Evolutionary conservation across 768 basidiomycete genomes (phyloP).

Genomic region (Sarcodon sp.): DNA sequence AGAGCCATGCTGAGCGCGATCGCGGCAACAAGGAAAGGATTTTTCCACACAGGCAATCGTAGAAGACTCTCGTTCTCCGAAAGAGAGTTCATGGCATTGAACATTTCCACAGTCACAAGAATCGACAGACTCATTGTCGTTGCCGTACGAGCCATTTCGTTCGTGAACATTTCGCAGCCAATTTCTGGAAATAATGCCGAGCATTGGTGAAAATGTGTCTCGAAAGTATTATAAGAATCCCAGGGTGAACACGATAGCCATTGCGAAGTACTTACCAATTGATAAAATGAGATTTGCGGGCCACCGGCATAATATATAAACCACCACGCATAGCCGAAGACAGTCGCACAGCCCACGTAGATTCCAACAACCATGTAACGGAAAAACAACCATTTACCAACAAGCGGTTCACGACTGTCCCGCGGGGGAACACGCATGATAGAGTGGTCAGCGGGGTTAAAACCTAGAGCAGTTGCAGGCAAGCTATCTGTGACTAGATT

Average conservation of each 20-base stretch:
- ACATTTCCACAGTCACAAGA: slow-evolving; percentile 93
- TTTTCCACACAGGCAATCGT: slow-evolving; percentile 85
- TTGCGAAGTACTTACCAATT: slow-evolving; percentile 52
- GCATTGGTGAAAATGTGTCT: slow-evolving; percentile 98
- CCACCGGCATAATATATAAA: slow-evolving; percentile 86
- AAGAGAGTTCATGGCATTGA: slow-evolving; percentile 96
- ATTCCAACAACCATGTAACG: slow-evolving; percentile 87
- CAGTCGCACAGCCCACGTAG: slow-evolving; percentile 92
- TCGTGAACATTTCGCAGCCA: slow-evolving; percentile 93
- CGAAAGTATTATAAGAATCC: neutral
- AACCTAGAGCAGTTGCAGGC: slow-evolving; percentile 93
- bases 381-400: slow-evolving; percentile 92
- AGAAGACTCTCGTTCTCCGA: slow-evolving; percentile 95
- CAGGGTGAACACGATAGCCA: slow-evolving; percentile 3
- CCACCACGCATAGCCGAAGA: slow-evolving; percentile 99
- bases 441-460: slow-evolving; percentile 93
- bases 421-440: slow-evolving; percentile 96
- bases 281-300: slow-evolving; percentile 87
- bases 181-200: slow-evolving; percentile 72
- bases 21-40: slow-evolving; percentile 83
- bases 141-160: slow-evolving; percentile 72
- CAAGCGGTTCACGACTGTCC: slow-evolving; percentile 80
- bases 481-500: slow-evolving; percentile 96
- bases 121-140: slow-evolving; percentile 97
- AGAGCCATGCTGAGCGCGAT: slow-evolving; percentile 86